Percentiles rank a stretch among this genome's conserved stretches.
Evolutionary conservation across 2,329 filamentous ascomycete species (phyloP).

Genomic region (Alternaria sp.): DNA sequence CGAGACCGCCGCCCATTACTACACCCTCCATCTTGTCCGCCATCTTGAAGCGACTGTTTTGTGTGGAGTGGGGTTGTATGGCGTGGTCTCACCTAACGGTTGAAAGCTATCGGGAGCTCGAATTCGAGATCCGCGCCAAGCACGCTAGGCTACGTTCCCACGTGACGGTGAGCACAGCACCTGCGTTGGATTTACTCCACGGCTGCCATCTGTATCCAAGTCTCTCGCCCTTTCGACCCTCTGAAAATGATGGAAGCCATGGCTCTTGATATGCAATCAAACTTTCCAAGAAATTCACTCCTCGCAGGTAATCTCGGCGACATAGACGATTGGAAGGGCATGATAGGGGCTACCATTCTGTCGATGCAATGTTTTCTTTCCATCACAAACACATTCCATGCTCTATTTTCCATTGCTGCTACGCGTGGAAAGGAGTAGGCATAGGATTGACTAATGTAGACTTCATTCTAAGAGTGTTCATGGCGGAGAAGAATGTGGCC

Average conservation of each 20-base stretch:
- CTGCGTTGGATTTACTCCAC: not conserved
- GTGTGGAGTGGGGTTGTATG: slow-evolving; percentile 15
- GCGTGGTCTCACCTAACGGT: slow-evolving; percentile 10
- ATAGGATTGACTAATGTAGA: slow-evolving; percentile 65
- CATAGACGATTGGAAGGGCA: not conserved
- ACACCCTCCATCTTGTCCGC: slow-evolving; percentile 51
- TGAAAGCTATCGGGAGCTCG: slow-evolving; percentile 26
- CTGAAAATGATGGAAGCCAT: not conserved
- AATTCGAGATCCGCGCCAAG: slow-evolving; percentile 25
- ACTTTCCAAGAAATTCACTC: too few species aligned
- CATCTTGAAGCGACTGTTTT: slow-evolving; percentile 34
- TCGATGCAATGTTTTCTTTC: not conserved
- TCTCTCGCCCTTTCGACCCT: not conserved
- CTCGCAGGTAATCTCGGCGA: not conserved
- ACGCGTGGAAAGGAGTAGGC: slow-evolving; percentile 48
- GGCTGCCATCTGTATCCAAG: not conserved
- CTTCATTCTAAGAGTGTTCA: slow-evolving; percentile 65
- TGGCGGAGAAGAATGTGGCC: slow-evolving; percentile 71
- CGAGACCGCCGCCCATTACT: slow-evolving; percentile 29
- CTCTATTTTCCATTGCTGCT: not conserved
- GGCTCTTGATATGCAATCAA: not conserved
- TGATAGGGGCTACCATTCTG: not conserved
- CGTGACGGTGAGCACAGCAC: slow-evolving; percentile 17
- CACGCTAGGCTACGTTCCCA: slow-evolving; percentile 23
- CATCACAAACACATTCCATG: not conserved